These are phyloP conservation scores for Phytopythium litorale DNA, from an alignment of 352 stramenopile genomes.

Conservation along the genomic window DNA sequence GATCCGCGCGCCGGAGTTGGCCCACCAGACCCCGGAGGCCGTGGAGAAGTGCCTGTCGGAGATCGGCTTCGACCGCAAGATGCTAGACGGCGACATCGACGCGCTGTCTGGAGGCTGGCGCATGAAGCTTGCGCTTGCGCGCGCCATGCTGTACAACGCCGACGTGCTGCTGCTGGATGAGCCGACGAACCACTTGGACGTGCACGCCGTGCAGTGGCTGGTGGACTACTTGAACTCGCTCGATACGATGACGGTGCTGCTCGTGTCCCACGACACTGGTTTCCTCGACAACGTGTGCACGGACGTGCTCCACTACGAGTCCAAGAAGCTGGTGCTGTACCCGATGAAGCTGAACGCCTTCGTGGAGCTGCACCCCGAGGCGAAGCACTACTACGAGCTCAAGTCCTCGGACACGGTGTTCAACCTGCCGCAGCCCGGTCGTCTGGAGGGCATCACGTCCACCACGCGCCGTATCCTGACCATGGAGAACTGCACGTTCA, in stretches of 20 bases:
- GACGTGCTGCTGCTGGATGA: conserved; percentile 96
- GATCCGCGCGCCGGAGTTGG: conserved; percentile 62
- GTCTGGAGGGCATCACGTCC: conserved; percentile 89
- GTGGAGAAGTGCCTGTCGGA: conserved; percentile 81
- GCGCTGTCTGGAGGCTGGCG: conserved; percentile 94
- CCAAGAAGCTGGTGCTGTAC: conserved; percentile 95
- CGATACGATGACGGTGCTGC: conserved; percentile 93
- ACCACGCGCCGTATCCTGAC: conserved; percentile 91
- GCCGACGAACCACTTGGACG: conserved; percentile 90
- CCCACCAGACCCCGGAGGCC: conserved; percentile 63
- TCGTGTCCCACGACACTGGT: conserved; percentile 96
- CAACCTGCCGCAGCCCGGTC: conserved; percentile 85
- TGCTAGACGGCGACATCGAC: conserved; percentile 92
- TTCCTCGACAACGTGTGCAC: conserved; percentile 97
- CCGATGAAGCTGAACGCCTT: conserved; percentile 87
- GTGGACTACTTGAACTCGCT: conserved; percentile 96
- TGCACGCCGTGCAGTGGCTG: conserved; percentile 97
- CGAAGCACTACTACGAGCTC: conserved; percentile 93
- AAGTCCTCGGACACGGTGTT: conserved; percentile 82
- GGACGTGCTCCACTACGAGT: conserved; percentile 95
- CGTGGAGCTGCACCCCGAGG: conserved; percentile 87
- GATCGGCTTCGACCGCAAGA: conserved; percentile 93
- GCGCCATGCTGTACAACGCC: conserved; percentile 93
- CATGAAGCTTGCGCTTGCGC: conserved; percentile 96
- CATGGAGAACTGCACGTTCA: conserved; percentile 87